Conservation (phyloP, 2,329 filamentous ascomycete species). For the Ceratocystis colombiana region DNA sequence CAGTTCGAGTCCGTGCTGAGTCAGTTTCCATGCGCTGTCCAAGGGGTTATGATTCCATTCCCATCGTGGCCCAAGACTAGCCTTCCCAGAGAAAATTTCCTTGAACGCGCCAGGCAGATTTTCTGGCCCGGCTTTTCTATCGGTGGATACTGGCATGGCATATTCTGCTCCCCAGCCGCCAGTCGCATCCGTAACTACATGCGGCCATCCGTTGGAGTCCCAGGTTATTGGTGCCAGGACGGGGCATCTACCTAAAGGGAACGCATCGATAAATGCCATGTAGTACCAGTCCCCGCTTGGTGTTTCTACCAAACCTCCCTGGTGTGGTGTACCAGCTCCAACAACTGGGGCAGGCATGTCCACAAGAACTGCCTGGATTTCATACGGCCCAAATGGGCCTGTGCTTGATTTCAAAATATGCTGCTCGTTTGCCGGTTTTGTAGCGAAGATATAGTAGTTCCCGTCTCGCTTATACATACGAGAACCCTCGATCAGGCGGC, state of each 20-base stretch:
- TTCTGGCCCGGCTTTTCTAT: slow-evolving; percentile 25
- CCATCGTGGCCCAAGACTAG: slow-evolving; percentile 36
- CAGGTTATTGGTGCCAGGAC: slow-evolving; percentile 45
- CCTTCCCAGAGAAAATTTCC: slow-evolving; percentile 30
- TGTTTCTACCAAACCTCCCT: slow-evolving; percentile 46
- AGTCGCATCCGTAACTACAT: slow-evolving; percentile 34
- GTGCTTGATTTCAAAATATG: slow-evolving; percentile 42
- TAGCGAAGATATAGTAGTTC: slow-evolving; percentile 41
- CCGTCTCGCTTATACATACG: slow-evolving; percentile 40
- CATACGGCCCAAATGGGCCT: slow-evolving; percentile 44
- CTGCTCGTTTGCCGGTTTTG: slow-evolving; percentile 38
- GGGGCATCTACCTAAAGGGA: slow-evolving; percentile 45
- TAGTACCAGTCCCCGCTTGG: slow-evolving; percentile 47
- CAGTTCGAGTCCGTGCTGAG: slow-evolving; percentile 35
- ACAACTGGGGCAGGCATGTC: slow-evolving; percentile 36
- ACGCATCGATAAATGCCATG: slow-evolving; percentile 44
- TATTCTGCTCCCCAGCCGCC: slow-evolving; percentile 40
- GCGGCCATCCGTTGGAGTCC: slow-evolving; percentile 39
- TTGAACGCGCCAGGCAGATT: slow-evolving; percentile 38
- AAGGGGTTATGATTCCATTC: slow-evolving; percentile 55
- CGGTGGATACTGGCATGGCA: slow-evolving; percentile 31
- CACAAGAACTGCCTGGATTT: slow-evolving; percentile 37
- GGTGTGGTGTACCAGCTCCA: slow-evolving; percentile 38
- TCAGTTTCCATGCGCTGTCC: slow-evolving; percentile 37
- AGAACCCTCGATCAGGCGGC: slow-evolving; percentile 30